Conservation (phyloP, 129 eudicot genomes). For the Oenanthe sinensis region DNA sequence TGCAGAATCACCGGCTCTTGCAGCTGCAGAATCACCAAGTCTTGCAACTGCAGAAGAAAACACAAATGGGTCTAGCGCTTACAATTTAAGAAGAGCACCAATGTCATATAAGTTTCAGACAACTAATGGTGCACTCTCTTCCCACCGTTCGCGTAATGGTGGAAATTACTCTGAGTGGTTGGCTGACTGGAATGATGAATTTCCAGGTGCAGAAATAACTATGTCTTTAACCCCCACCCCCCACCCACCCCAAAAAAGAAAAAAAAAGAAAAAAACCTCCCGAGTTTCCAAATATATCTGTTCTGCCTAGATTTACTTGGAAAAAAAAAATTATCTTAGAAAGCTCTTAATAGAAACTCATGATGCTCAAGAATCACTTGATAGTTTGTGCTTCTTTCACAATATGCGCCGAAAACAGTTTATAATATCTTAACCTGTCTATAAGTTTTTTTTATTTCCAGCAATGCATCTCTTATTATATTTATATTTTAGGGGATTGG, state of each 20-base stretch:
- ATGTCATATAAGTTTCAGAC: conserved; percentile 34
- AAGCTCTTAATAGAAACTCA: background rate
- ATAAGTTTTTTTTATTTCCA: background rate
- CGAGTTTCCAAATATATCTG: background rate
- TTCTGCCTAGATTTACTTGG: background rate
- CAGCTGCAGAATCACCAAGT: conserved; percentile 18
- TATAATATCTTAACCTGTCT: background rate
- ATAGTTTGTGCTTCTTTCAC: background rate
- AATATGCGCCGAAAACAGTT: background rate
- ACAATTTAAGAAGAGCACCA: conserved; percentile 58
- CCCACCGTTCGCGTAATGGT: conserved; percentile 50
- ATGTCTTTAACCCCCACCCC: background rate
- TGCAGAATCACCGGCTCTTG: background rate
- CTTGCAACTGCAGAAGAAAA: conserved; percentile 55
- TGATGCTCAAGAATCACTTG: background rate
- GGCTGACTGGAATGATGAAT: conserved; percentile 69
- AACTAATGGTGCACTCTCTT: conserved; percentile 31
- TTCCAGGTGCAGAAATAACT: conserved; percentile 56
- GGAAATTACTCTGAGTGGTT: conserved; percentile 59
- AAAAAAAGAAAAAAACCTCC: too few relatives aligned
- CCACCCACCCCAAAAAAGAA: too few relatives aligned
- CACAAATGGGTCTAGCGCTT: conserved; percentile 49
- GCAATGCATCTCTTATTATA: background rate
- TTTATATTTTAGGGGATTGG: background rate
- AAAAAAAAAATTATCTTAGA: too few relatives aligned